Evolutionary conservation across 345 rosid genomes (phyloP), one percentile per base, ranked within the genome.

Genomic region (Sonneratia caseolaris): DNA sequence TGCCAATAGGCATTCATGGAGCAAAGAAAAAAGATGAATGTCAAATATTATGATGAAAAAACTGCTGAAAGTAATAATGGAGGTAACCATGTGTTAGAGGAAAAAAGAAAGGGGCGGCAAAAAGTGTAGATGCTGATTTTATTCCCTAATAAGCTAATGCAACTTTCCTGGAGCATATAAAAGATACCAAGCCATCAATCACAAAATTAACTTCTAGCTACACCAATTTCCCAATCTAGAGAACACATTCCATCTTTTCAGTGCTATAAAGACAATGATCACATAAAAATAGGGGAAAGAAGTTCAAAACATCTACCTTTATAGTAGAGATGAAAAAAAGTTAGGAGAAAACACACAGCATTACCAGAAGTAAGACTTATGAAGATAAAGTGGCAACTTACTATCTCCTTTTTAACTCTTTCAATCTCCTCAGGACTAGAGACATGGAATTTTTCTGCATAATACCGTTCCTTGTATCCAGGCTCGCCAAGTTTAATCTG

Each of bases 401-500:
- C 99, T 68, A 85, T 68, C 73, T 96, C 98, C 66, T 82, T 80
- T 82, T 82, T 91, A 74, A 91, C 83, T 73, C 81, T 80, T 64
- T 83, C 93, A 71, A 83, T 84, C 75, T 89, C 89, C 68, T 79
- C 88, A 12, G 76, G 85, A 73, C 76, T 85, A 77, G 92, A 86
- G 37, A 86, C 27, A 32, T 77, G 83, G 79, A 91, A 89, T 76
- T 96, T 96, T 82, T 92, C 97, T 21, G 88, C 84, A 77, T 96
- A 96, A 74, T 96, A 96, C 79, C 98, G 86, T 73, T 91, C 92
- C 77, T 89, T 92, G 82, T 91, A 92, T 74, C 97, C 99, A 37
- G 98, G 93, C 79, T 96, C 96, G 70, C 99, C 98, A 65, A 96
- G 82, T 79, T 83, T 96, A 80, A 96, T 85, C 98, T 96, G 80